These are phyloP conservation scores for Aspergillus persii DNA, from an alignment of 2,329 filamentous ascomycete genomes.

Conservation along the genomic window DNA sequence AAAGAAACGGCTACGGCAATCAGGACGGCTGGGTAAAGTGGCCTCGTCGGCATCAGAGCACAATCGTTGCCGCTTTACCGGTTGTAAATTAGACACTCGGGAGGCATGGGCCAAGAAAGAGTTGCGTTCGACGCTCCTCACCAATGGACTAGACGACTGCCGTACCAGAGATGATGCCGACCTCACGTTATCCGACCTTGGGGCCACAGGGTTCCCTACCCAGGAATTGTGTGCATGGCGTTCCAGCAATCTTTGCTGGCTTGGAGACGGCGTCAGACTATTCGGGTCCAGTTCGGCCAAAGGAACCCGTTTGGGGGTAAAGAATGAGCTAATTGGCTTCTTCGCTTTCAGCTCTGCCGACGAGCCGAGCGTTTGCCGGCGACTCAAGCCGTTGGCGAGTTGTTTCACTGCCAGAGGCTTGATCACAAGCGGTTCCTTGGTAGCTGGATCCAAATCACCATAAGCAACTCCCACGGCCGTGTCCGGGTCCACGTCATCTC, in stretches of 20 bases:
- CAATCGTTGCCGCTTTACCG: constrained; percentile 51
- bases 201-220: constrained; percentile 51
- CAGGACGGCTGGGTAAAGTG: constrained; percentile 27
- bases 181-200: constrained; percentile 33
- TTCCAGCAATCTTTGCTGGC: constrained; percentile 59
- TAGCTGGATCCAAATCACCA: constrained; percentile 86
- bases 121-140: constrained; percentile 41
- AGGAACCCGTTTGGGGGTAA: constrained; percentile 62
- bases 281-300: constrained; percentile 68
- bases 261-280: constrained; percentile 64
- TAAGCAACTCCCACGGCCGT: constrained; percentile 71
- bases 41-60: constrained; percentile 48
- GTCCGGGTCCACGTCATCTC: constrained; percentile 65
- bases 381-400: constrained; percentile 33
- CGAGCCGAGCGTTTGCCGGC: constrained; percentile 42
- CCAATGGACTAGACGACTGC: constrained; percentile 40
- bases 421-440: constrained; percentile 63
- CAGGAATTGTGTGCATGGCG: constrained; percentile 55
- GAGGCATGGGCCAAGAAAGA: constrained; percentile 40
- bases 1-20: constrained; percentile 52
- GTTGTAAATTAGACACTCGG: constrained; percentile 43
- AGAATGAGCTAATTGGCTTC: constrained; percentile 63
- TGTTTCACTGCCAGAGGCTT: constrained; percentile 33
- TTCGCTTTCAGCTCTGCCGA: constrained; percentile 56
- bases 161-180: constrained; percentile 37